Conservation (phyloP, 495 filamentous ascomycete species). For the Cudoniella acicularis region DNA sequence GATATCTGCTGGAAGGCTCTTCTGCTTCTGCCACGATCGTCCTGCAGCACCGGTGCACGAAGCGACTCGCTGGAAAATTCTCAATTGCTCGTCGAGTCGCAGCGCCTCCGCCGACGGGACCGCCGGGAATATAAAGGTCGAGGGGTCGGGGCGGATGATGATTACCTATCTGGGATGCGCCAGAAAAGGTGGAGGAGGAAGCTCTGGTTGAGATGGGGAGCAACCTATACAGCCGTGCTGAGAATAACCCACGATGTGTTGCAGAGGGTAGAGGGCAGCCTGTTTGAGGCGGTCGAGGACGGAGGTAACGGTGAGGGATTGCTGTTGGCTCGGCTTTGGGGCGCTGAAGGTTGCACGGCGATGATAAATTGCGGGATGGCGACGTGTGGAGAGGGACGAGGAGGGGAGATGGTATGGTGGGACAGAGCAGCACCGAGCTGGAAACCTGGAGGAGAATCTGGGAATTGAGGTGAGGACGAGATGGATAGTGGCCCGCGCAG, state of each 20-base stretch:
- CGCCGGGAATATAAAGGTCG: constrained; percentile 9
- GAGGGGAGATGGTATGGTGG: constrained; percentile 16
- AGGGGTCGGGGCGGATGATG: constrained; percentile 2
- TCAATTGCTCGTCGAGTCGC: background rate
- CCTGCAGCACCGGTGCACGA: background rate
- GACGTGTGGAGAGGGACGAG: constrained; percentile 17
- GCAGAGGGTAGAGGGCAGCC: constrained; percentile 18
- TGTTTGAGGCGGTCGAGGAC: constrained; percentile 23
- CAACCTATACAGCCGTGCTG: constrained; percentile 9
- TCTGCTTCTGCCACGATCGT: background rate
- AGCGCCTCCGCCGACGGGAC: background rate
- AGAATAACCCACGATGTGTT: constrained; percentile 12
- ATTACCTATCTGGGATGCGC: constrained; percentile 16
- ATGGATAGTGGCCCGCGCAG: background rate
- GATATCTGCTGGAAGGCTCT: background rate
- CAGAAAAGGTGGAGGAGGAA: constrained; percentile 1
- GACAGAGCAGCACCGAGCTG: constrained; percentile 1
- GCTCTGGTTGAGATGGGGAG: constrained; percentile 12
- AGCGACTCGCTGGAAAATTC: background rate
- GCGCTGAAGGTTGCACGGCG: constrained; percentile 17
- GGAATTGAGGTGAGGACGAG: constrained; percentile 14
- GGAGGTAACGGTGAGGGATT: constrained; percentile 3
- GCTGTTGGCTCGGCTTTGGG: constrained; percentile 19
- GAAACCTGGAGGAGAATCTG: constrained; percentile 16
- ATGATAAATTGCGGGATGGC: constrained; percentile 17